Base-by-base conservation (phyloP, 768 basidiomycete species). In the Boletus rubescentipes region DNA sequence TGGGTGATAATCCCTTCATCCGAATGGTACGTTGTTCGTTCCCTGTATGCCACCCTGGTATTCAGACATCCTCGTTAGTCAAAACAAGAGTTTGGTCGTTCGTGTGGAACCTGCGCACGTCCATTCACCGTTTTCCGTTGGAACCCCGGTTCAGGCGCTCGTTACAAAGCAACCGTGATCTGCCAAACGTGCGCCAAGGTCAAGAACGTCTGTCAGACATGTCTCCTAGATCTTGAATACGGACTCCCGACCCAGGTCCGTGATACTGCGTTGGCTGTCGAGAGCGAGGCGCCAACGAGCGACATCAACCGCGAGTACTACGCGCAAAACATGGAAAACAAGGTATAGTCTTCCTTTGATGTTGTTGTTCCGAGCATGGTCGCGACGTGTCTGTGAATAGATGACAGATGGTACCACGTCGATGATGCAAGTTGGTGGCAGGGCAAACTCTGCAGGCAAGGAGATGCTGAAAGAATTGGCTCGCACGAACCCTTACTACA, bases 91-190 rank as follows among this genome's bases (percentile, higher is more conserved):
- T 96, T 90, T 58, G 97, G 94, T 5, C 82, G 89, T 26, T 93
- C 93, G 49, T 99, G 97, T 73, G 98, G 98, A 59, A 96, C 96
- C 49, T 99, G 97, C 67, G 93, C 94, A 3, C 83, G 97, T 21
- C 97, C 93, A 2, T 96, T 95, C 74, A 96, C 92, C 44, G 89
- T 98, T 62, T 99, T 99, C 75, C 89, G 93, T 37, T 99, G 97
- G 97, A 96, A 98, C 66, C 95, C 97, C 2, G 97, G 97, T 41
- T 76, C 86, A 4, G 96, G 94, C 38, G 88, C 86, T 69, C 86
- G 96, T 29, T 98, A 83, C 84, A 98, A 98, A 79, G 90, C 93
- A 54, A 99, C 97, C 11, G 93, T 97, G 56, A 86, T 98, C 56
- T 97, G 94, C 73, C 95, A 96, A 71, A 96, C 95, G 4, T 98